Percentiles rank a stretch among this genome's conserved stretches.
Evolutionary conservation across 2,329 filamentous ascomycete species (phyloP).

Genomic region (Pseudogymnoascus sp.): DNA sequence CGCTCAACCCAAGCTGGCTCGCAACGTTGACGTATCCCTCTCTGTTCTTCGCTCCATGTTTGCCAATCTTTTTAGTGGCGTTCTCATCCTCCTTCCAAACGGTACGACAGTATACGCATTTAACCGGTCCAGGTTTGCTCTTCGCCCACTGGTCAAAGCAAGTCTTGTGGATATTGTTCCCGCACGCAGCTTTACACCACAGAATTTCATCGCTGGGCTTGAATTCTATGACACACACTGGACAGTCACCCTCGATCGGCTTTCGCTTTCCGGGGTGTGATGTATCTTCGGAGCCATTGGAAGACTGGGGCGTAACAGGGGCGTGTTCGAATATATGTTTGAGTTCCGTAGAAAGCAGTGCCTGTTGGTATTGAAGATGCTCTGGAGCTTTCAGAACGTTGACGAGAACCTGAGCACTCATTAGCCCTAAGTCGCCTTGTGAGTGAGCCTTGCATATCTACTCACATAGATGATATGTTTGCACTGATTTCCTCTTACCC

Average conservation of each 20-base stretch:
- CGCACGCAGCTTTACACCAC: conserved; percentile 53
- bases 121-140: conserved; percentile 40
- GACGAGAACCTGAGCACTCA: conserved; percentile 38
- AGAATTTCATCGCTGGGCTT: conserved; percentile 38
- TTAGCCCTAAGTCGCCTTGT: conserved; percentile 11
- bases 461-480: conserved; percentile 54
- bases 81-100: conserved; percentile 43
- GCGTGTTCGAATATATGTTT: conserved; percentile 46
- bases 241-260: conserved; percentile 52
- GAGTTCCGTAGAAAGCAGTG: conserved; percentile 51
- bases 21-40: conserved; percentile 59
- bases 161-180: conserved; percentile 44
- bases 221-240: conserved; percentile 53
- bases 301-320: conserved; percentile 38
- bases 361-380: conserved; percentile 50
- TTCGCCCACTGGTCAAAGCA: conserved; percentile 49
- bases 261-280: conserved; percentile 43
- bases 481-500: conserved; percentile 49
- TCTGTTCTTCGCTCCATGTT: conserved; percentile 31
- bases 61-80: conserved; percentile 31
- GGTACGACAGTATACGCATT: conserved; percentile 55
- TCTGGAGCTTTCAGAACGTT: conserved; percentile 49
- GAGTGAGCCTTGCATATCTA: conserved; percentile 6
- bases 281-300: conserved; percentile 27
- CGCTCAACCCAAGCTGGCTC: conserved; percentile 49